These are phyloP conservation scores for Hypoxylon subgilvum DNA, from an alignment of 495 filamentous ascomycete genomes.

Conservation along the genomic window DNA sequence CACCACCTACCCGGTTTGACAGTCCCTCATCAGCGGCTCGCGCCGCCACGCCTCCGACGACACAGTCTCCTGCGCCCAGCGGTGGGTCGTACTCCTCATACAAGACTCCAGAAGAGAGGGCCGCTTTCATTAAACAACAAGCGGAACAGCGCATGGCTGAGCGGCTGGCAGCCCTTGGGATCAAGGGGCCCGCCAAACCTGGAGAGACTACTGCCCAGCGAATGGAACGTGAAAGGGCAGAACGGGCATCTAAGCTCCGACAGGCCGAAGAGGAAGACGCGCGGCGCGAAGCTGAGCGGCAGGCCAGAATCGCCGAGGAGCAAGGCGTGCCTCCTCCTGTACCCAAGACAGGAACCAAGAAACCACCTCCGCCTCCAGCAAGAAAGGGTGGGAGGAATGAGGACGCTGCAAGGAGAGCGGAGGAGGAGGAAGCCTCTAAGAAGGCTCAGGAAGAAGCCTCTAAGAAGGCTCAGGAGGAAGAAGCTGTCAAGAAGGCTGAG, in stretches of 20 bases:
- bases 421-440: conserved; percentile 59
- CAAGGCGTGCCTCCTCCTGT: conserved; percentile 67
- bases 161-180: conserved; percentile 87
- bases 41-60: conserved; percentile 51
- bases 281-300: conserved; percentile 85
- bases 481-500: conserved; percentile 59
- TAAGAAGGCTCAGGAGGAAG: conserved; percentile 59
- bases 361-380: conserved; percentile 84
- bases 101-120: conserved; percentile 88
- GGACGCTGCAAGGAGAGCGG: conserved; percentile 58
- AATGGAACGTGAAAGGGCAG: conserved; percentile 84
- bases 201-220: conserved; percentile 82
- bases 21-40: conserved; percentile 50
- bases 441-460: conserved; percentile 57
- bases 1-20: conserved; percentile 47
- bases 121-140: conserved; percentile 94
- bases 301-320: conserved; percentile 84
- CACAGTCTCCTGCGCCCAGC: conserved; percentile 43
- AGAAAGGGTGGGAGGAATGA: conserved; percentile 74
- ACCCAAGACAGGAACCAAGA: conserved; percentile 67
- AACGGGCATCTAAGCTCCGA: conserved; percentile 81
- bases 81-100: conserved; percentile 75
- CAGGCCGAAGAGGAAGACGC: conserved; percentile 95
- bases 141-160: conserved; percentile 98
- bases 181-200: conserved; percentile 75